Percentiles rank a stretch among this genome's conserved stretches.
Evolutionary conservation across 345 rosid species (phyloP).

Genomic region (Leavenworthia alabamica): DNA sequence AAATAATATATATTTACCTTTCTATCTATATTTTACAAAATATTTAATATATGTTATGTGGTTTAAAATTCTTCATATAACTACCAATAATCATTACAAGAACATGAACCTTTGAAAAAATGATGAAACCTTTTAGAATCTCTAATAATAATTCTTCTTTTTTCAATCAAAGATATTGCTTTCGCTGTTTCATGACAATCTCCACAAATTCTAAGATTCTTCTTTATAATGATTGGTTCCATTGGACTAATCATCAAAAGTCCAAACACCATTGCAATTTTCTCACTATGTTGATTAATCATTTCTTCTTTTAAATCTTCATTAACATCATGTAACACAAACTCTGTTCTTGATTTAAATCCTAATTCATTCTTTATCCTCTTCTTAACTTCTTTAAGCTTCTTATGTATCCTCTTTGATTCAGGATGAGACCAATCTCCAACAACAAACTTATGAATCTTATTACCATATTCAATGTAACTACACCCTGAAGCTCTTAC

Average conservation of each 20-base stretch:
- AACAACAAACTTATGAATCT: conserved; percentile 45
- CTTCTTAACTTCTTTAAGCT: conserved; percentile 40
- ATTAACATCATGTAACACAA: conserved; percentile 60
- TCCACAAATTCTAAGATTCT: conserved; percentile 65
- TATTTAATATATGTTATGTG: neutral
- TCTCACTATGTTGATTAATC: conserved; percentile 62
- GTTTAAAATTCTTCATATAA: no score
- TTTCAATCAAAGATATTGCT: conserved; percentile 49
- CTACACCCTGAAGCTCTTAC: conserved; percentile 55
- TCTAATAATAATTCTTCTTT: conserved; percentile 47
- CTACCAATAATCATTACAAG: conserved; percentile 71
- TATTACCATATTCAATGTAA: conserved; percentile 50
- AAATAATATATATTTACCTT: neutral
- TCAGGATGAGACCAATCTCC: conserved; percentile 62
- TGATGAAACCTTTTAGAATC: conserved; percentile 78
- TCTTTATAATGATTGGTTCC: conserved; percentile 46
- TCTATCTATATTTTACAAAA: neutral
- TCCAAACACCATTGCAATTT: conserved; percentile 70
- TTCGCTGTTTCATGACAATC: conserved; percentile 57
- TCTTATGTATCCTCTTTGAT: conserved; percentile 41
- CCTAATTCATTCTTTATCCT: conserved; percentile 43
- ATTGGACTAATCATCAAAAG: conserved; percentile 40
- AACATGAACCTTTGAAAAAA: conserved; percentile 53
- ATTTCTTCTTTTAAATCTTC: conserved; percentile 59
- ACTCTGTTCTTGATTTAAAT: conserved; percentile 45